These are phyloP conservation scores for Leccinum aurantiacum DNA, from an alignment of 768 basidiomycete genomes.

Conservation along the genomic window DNA sequence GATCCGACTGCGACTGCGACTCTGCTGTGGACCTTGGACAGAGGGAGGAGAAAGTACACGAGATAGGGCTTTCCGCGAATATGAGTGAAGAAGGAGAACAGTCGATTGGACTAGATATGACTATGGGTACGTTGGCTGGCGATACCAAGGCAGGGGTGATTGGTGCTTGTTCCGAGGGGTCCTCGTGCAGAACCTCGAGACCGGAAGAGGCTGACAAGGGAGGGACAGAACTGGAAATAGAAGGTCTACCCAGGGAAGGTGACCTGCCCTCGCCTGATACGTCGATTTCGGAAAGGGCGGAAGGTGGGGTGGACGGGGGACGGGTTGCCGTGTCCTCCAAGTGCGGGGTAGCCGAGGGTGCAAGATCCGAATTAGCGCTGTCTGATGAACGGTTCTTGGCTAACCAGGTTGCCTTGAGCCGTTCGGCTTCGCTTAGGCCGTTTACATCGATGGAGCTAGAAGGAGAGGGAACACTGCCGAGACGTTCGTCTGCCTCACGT, in stretches of 20 bases:
- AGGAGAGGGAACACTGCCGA: conserved; percentile 37
- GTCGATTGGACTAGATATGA: conserved; percentile 22
- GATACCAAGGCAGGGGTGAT: conserved; percentile 12
- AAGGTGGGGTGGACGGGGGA: background rate
- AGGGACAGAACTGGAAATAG: conserved; percentile 21
- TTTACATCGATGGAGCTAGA: conserved; percentile 7
- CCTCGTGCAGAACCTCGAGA: conserved; percentile 33
- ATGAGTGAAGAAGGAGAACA: conserved; percentile 3
- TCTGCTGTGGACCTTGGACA: conserved; percentile 15
- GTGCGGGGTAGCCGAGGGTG: background rate
- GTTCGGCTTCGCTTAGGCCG: conserved; percentile 46
- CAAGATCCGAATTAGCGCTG: conserved; percentile 26
- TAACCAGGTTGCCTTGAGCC: conserved; percentile 56
- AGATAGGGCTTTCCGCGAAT: conserved; percentile 26
- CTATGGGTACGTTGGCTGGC: conserved; percentile 8
- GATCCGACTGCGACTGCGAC: conserved; percentile 16
- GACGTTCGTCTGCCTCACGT: conserved; percentile 44
- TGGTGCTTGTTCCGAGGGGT: conserved; percentile 23
- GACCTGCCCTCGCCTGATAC: conserved; percentile 12
- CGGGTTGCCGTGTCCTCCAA: background rate
- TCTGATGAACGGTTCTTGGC: conserved; percentile 35
- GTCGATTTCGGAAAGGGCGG: conserved; percentile 4
- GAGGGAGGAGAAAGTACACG: conserved; percentile 25
- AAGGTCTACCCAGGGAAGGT: conserved; percentile 18
- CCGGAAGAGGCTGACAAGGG: conserved; percentile 26